Conservation (phyloP, 2,329 filamentous ascomycete species). For the Pezicula carpinea region DNA sequence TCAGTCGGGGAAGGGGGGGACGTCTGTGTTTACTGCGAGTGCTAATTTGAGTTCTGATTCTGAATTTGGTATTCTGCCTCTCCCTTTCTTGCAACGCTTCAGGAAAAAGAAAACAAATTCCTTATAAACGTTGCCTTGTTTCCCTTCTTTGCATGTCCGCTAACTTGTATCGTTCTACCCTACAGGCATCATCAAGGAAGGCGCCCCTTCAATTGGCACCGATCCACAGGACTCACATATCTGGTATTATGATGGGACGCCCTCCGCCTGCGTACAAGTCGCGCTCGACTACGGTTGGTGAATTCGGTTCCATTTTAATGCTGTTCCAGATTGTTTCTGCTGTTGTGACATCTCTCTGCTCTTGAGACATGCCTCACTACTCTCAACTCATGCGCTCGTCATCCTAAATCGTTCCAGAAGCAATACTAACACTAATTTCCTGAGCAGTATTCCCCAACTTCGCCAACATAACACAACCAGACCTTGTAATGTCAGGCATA, state of each 20-base stretch:
- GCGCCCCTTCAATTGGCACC: constrained; percentile 42
- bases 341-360: too few species aligned
- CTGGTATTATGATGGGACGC: constrained; percentile 58
- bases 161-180: neutral
- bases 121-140: too few species aligned
- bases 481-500: constrained; percentile 50
- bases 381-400: too few species aligned
- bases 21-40: constrained; percentile 37
- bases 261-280: constrained; percentile 50
- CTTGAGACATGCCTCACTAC: too few species aligned
- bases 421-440: too few species aligned
- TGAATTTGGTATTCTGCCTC: constrained; percentile 31
- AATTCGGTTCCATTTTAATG: too few species aligned
- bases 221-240: constrained; percentile 49
- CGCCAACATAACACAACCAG: constrained; percentile 42
- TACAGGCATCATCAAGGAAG: constrained; percentile 36
- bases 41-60: constrained; percentile 36
- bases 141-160: neutral
- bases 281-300: constrained; percentile 52
- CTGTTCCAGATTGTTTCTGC: too few species aligned
- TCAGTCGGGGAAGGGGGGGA: constrained; percentile 41
- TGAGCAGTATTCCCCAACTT: constrained; percentile 47
- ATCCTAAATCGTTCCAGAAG: too few species aligned
- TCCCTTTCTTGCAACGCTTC: too few species aligned
- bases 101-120: too few species aligned